These are phyloP conservation scores for Fusarium praegraminearum DNA, from an alignment of 2,329 filamentous ascomycete genomes.

Conservation along the genomic window DNA sequence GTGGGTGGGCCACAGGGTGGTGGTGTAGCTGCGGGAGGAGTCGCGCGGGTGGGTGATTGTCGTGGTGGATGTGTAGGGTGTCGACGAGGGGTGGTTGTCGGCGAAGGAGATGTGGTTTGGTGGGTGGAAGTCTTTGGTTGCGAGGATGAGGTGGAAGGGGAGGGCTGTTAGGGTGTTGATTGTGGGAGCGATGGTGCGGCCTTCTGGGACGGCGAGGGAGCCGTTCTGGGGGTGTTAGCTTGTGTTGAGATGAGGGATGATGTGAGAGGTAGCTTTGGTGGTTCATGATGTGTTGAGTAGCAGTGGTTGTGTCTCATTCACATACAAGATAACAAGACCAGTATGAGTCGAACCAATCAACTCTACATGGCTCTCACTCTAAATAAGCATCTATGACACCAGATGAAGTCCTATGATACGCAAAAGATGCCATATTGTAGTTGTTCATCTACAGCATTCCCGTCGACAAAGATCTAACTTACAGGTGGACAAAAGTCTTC, in stretches of 20 bases:
- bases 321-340: background rate
- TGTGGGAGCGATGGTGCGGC: constrained; percentile 74
- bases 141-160: constrained; percentile 80
- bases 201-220: constrained; percentile 82
- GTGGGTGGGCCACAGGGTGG: constrained; percentile 88
- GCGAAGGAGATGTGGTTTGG: constrained; percentile 88
- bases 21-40: constrained; percentile 70
- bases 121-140: constrained; percentile 95
- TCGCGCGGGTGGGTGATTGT: constrained; percentile 76
- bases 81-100: constrained; percentile 75
- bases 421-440: too few relatives aligned
- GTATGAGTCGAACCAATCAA: too few relatives aligned
- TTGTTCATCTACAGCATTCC: too few relatives aligned
- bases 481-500: constrained; percentile 96
- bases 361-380: background rate
- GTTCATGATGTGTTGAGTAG: background rate
- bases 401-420: background rate
- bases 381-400: background rate
- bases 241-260: too few relatives aligned
- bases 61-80: constrained; percentile 74
- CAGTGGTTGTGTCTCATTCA: background rate
- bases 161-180: constrained; percentile 81
- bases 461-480: constrained; percentile 52
- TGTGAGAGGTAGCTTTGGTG: too few relatives aligned
- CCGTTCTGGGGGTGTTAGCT: constrained; percentile 71